These are phyloP conservation scores for Lophium mytilinum DNA, from an alignment of 495 filamentous ascomycete genomes.

Conservation along the genomic window DNA sequence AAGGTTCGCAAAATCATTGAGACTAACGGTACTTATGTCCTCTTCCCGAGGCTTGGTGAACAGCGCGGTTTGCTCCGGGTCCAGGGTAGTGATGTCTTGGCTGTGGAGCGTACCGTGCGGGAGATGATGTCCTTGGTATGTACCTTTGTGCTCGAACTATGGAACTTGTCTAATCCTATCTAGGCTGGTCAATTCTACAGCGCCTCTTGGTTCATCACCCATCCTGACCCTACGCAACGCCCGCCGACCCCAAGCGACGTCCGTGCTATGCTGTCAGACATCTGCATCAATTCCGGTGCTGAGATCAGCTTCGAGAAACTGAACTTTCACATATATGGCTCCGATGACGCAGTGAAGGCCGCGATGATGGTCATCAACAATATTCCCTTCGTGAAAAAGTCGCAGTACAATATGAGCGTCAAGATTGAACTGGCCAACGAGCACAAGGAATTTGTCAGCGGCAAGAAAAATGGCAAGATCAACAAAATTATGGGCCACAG, in stretches of 20 bases:
- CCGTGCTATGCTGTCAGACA: slow-evolving; percentile 83
- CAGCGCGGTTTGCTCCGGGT: slow-evolving; percentile 73
- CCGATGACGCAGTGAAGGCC: slow-evolving; percentile 89
- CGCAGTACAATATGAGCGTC: slow-evolving; percentile 86
- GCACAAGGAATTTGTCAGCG: slow-evolving; percentile 98
- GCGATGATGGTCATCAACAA: slow-evolving; percentile 88
- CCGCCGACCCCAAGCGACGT: slow-evolving; percentile 70
- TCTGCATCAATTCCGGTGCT: slow-evolving; percentile 90
- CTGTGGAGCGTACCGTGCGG: slow-evolving; percentile 86
- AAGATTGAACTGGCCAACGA: slow-evolving; percentile 99
- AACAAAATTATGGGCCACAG: slow-evolving; percentile 99
- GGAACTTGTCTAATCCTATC: slow-evolving; percentile 21
- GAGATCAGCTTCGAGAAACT: slow-evolving; percentile 91
- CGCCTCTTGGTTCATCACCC: slow-evolving; percentile 89
- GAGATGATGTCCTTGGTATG: slow-evolving; percentile 89
- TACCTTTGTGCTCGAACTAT: slow-evolving; percentile 19
- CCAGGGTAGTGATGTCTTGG: slow-evolving; percentile 83
- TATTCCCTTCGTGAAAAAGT: slow-evolving; percentile 78
- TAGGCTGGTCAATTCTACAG: slow-evolving; percentile 96
- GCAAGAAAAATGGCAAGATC: slow-evolving; percentile 99
- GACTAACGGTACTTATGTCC: slow-evolving; percentile 85
- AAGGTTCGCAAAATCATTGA: slow-evolving; percentile 98
- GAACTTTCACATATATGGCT: slow-evolving; percentile 87
- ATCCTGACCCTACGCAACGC: slow-evolving; percentile 61
- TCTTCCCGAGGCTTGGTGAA: slow-evolving; percentile 77